Conservation (phyloP, 129 eudicot genomes). For the Silybum marianum region DNA sequence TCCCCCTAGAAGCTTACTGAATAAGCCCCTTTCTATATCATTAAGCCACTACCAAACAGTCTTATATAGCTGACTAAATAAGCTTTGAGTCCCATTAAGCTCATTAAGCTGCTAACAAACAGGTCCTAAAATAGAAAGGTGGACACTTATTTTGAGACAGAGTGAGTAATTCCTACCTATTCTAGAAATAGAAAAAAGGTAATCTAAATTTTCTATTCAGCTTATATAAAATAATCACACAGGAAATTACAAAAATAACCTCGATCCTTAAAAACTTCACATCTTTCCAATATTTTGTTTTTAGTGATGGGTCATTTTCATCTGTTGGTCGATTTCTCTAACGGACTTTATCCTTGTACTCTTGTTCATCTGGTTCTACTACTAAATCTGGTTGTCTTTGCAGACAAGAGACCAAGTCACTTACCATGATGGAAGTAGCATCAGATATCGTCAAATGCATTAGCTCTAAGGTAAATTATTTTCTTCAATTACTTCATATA, state of each 20-base stretch:
- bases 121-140: not conserved
- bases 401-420: conserved; percentile 49
- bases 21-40: too few species aligned
- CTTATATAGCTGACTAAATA: too few species aligned
- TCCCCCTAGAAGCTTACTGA: too few species aligned
- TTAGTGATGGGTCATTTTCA: not conserved
- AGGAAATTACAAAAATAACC: not conserved
- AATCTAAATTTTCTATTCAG: not conserved
- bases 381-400: conserved; percentile 1
- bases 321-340: not conserved
- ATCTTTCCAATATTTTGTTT: not conserved
- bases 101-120: too few species aligned
- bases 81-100: too few species aligned
- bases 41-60: too few species aligned
- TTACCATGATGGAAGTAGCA: conserved; percentile 39
- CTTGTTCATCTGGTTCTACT: not conserved
- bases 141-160: not conserved
- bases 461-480: conserved; percentile 39
- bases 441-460: conserved; percentile 26
- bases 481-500: conserved; percentile 3
- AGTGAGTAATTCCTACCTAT: not conserved
- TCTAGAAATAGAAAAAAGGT: not conserved
- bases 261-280: not conserved
- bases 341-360: not conserved
- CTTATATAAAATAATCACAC: not conserved